These are phyloP conservation scores for Patellifolia procumbens DNA, from an alignment of 179 eudicot genomes.

Conservation along the genomic window DNA sequence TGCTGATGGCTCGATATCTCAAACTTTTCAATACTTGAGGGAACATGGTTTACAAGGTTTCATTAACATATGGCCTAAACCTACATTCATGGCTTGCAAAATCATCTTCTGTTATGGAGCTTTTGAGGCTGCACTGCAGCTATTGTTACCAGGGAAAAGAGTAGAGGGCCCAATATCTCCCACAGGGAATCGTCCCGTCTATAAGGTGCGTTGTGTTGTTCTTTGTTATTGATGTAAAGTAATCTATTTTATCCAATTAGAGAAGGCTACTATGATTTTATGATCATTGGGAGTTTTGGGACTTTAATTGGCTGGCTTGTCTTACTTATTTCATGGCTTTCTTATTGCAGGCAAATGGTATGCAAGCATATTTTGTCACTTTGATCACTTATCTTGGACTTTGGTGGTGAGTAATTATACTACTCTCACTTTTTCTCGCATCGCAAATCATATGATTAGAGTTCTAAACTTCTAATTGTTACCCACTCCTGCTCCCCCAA, in stretches of 20 bases:
- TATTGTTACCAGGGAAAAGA: slow-evolving; percentile 79
- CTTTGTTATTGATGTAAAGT: background rate
- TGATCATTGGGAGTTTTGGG: background rate
- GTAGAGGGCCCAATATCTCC: slow-evolving; percentile 98
- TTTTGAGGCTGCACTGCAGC: slow-evolving; percentile 93
- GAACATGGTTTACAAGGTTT: slow-evolving; percentile 71
- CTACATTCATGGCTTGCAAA: slow-evolving; percentile 76
- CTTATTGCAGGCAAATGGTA: slow-evolving; percentile 80
- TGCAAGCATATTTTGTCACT: slow-evolving; percentile 80
- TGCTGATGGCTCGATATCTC: slow-evolving; percentile 80
- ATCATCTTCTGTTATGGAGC: slow-evolving; percentile 77
- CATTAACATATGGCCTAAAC: slow-evolving; percentile 80
- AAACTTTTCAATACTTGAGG: slow-evolving; percentile 54
- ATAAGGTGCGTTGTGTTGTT: slow-evolving; percentile 54
- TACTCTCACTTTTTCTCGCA: background rate
- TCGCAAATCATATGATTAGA: background rate
- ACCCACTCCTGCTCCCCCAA: background rate
- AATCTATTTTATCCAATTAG: background rate
- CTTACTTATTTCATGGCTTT: background rate
- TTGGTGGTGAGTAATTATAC: slow-evolving; percentile 74
- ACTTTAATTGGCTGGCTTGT: background rate
- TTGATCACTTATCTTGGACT: slow-evolving; percentile 75
- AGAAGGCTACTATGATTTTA: background rate
- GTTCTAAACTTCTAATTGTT: background rate
- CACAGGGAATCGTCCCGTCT: slow-evolving; percentile 80